A percentile compares a stretch with the other conserved stretches of the same genome.
Conservation (phyloP, 148 eudicot species). For the Nepenthes gracilis region DNA sequence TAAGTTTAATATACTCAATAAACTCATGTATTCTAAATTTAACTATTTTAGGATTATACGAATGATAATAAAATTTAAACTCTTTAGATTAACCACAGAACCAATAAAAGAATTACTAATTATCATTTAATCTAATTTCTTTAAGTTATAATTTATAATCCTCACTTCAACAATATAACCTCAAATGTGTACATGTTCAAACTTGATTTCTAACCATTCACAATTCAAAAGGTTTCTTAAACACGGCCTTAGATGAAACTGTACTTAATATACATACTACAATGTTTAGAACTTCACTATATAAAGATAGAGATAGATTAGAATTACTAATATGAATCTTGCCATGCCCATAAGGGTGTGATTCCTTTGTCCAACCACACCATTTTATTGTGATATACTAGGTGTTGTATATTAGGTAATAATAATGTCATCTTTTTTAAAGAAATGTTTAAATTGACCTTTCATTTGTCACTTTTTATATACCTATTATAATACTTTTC, state of each 20-base stretch:
- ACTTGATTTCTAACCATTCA: background rate
- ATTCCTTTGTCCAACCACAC: background rate
- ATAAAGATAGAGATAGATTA: background rate
- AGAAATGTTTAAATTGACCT: background rate
- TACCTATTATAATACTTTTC: background rate
- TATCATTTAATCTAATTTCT: background rate
- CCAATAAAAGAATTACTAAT: constrained; percentile 5
- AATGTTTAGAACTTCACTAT: background rate
- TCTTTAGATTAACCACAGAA: background rate
- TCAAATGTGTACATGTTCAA: background rate
- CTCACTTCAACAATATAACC: background rate
- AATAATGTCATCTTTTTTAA: background rate
- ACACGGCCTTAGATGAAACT: background rate
- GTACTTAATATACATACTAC: background rate
- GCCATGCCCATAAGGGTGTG: background rate
- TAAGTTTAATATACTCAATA: background rate
- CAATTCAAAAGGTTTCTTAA: background rate
- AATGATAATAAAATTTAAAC: constrained; percentile 1
- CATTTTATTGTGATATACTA: background rate
- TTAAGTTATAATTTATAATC: background rate
- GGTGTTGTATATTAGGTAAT: background rate
- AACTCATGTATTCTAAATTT: background rate
- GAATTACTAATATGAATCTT: background rate
- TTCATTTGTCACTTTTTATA: background rate
- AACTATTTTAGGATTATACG: background rate